Conservation (phyloP, 2,329 filamentous ascomycete species). For the Xylariaceae sp. region DNA sequence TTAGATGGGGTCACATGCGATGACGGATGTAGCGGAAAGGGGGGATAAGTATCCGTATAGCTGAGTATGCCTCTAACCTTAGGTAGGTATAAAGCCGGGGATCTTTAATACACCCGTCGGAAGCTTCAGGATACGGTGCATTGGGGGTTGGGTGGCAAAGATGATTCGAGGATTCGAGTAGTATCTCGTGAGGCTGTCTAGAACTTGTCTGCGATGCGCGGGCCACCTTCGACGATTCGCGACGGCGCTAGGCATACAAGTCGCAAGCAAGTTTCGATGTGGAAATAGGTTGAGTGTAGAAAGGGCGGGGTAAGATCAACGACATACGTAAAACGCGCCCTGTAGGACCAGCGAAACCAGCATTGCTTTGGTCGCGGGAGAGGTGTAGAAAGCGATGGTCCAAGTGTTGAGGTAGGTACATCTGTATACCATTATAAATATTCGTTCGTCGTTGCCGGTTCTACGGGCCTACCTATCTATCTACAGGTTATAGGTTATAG, state of each 20-base stretch:
- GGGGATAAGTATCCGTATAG: neutral
- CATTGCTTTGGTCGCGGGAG: no score
- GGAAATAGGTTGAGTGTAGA: neutral
- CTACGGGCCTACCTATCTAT: no score
- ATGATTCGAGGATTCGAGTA: constrained; percentile 1
- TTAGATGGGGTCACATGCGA: constrained; percentile 11
- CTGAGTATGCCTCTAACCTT: neutral
- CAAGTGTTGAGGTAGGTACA: no score
- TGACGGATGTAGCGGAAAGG: neutral
- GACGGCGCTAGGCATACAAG: neutral
- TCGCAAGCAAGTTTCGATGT: neutral
- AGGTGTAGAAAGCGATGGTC: no score
- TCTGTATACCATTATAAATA: no score
- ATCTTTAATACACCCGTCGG: neutral
- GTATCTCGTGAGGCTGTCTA: constrained; percentile 7
- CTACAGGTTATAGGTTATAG: no score
- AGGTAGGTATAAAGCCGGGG: neutral
- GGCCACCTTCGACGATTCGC: neutral
- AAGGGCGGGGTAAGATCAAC: neutral
- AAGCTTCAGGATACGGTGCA: neutral
- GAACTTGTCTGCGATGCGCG: neutral
- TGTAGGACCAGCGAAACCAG: no score
- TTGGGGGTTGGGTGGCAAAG: neutral
- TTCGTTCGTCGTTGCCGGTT: no score
- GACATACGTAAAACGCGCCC: neutral